Evolutionary conservation across 1,284 basidiomycete species (phyloP), one percentile per base, ranked within the genome.

Genomic region (Fistulinella cinereoalba): DNA sequence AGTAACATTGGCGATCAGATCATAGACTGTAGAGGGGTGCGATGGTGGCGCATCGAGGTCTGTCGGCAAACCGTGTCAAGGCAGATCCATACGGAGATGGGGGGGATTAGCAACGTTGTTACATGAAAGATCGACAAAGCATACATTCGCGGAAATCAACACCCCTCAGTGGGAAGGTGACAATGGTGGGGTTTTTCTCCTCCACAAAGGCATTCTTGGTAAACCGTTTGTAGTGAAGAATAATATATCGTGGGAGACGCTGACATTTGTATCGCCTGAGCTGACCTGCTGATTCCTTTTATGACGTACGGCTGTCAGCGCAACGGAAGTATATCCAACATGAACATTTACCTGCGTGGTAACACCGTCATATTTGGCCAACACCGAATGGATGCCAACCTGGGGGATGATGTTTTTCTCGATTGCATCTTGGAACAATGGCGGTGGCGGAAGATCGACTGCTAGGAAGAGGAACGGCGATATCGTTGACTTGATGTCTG

Each of bases 331-430:
- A 50, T 47, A 58, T 53, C 33, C 34, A 46, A 48, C 54, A 47
- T 49, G 54, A 50, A 41, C 49, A 53, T 72, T 64, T 53, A 86
- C 91, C 75, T 94, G 90, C 13, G 92, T 90, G 8, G 87, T 89
- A 57, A 72, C 75, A 24, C 97, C 97, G 66, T 99, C 93, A 69
- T 96, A 99, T 71, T 99, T 99, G 37, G 89, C 81, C n/a, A 99
- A 77, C 10, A 99, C 85, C 13, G 87, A 83, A 40, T 93, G 83
- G 50, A 99, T 84, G 39, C 87, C 88, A 37, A 97, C 92, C 76
- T 99, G 97, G 16, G 97, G 97, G 51, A 99, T 97, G 66, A 98
- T 98, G 65, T 98, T 97, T 71, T 97, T 97, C 71, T 96, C 92
- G 39, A 95, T 81, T 15, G 85, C 71, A 64, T 97, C 95, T 70